phyloP scores from a whole-genome alignment of 495 filamentous ascomycete species.

The Penicillium arizonense region DNA sequence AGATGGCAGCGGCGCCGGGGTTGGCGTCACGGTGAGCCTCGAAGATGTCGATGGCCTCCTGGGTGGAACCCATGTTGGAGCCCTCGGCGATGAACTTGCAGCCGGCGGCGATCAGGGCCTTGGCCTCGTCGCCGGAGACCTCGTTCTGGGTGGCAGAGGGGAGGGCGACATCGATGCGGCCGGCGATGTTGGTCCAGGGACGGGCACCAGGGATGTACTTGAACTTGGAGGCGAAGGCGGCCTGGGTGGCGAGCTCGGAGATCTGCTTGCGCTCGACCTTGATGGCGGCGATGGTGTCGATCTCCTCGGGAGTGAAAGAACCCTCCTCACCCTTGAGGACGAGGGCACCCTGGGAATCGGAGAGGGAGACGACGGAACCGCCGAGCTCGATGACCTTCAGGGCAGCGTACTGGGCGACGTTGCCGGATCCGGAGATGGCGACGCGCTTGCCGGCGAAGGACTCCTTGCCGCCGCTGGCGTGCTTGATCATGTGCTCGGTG shows the following conservation, averaged over 20 bases:
- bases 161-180: constrained; percentile 85
- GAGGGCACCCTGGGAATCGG: constrained; percentile 84
- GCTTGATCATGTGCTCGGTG: constrained; percentile 91
- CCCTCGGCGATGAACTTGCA: constrained; percentile 91
- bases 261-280: constrained; percentile 88
- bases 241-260: constrained; percentile 55
- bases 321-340: constrained; percentile 61
- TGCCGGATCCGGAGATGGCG: constrained; percentile 94
- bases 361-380: constrained; percentile 88
- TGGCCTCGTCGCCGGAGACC: constrained; percentile 84
- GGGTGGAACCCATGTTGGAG: constrained; percentile 98
- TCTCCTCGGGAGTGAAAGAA: constrained; percentile 72
- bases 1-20: constrained; percentile 68
- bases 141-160: constrained; percentile 98
- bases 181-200: constrained; percentile 81
- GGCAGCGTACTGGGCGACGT: constrained; percentile 97
- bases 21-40: constrained; percentile 75
- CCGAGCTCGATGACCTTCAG: constrained; percentile 97
- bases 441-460: constrained; percentile 90
- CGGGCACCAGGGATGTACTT: constrained; percentile 85
- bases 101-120: constrained; percentile 73
- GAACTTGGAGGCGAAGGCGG: constrained; percentile 62
- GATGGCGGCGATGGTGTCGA: constrained; percentile 72
- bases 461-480: constrained; percentile 77
- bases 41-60: constrained; percentile 91